A percentile compares a stretch with the other conserved stretches of the same genome.
Conservation (phyloP, 1,139 yeast species). For the Eremothecium sinecaudum region DNA sequence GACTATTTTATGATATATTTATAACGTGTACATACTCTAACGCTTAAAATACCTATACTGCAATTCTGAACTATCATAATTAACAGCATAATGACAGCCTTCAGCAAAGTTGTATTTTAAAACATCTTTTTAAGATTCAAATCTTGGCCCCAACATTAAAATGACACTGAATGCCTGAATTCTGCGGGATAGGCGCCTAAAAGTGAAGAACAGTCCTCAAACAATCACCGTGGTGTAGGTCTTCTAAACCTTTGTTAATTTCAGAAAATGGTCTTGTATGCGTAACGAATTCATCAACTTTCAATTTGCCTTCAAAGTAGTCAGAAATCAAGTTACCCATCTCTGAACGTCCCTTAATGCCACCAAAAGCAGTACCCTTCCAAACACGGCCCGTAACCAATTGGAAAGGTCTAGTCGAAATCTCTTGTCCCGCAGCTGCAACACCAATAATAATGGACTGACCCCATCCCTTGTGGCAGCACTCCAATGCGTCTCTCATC, state of each 20-base stretch:
- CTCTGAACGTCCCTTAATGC: constrained; percentile 95
- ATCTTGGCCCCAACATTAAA: too few species aligned
- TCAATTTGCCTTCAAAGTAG: constrained; percentile 70
- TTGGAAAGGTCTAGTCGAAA: constrained; percentile 96
- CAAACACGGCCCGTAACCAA: constrained; percentile 97
- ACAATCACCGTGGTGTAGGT: constrained; percentile 89
- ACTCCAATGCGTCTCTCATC: constrained; percentile 92
- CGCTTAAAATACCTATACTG: too few species aligned
- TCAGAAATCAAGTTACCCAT: constrained; percentile 85
- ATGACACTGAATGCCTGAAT: too few species aligned
- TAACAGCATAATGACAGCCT: too few species aligned
- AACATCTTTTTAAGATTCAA: too few species aligned
- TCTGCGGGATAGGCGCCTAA: too few species aligned
- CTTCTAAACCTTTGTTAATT: constrained; percentile 85
- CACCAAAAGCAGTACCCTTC: constrained; percentile 98
- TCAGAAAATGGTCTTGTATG: constrained; percentile 71
- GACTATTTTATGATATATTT: too few species aligned
- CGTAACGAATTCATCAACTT: constrained; percentile 92
- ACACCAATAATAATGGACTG: constrained; percentile 90
- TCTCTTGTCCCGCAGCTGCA: constrained; percentile 97
- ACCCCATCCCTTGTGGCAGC: constrained; percentile 99
- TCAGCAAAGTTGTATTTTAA: too few species aligned
- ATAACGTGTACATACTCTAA: too few species aligned
- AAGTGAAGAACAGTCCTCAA: constrained; percentile 91
- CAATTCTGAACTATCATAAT: too few species aligned